These are phyloP conservation scores for Durio zibethinus DNA, from an alignment of 345 rosid species.

Conservation along the genomic window DNA sequence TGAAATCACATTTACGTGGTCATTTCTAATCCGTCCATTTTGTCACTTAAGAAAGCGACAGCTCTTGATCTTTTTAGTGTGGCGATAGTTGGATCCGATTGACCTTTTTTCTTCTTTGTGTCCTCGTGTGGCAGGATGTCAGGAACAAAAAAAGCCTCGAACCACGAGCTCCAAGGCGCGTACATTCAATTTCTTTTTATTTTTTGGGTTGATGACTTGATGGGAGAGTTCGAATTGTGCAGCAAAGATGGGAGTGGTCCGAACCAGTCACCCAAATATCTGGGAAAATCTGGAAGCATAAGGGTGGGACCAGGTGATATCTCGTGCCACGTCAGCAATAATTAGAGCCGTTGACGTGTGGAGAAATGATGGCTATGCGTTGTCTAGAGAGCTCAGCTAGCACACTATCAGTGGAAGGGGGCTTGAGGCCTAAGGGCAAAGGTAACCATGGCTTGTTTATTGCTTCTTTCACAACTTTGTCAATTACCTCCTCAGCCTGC, in stretches of 20 bases:
- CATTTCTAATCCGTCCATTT: constrained; percentile 20
- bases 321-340: constrained; percentile 23
- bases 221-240: neutral
- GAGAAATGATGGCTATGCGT: constrained; percentile 65
- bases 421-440: constrained; percentile 80
- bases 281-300: neutral
- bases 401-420: constrained; percentile 74
- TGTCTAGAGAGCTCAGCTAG: constrained; percentile 78
- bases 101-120: neutral
- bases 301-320: neutral
- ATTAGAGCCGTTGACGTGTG: constrained; percentile 35
- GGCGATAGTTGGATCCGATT: neutral
- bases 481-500: constrained; percentile 81
- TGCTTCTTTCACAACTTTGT: constrained; percentile 78
- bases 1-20: constrained; percentile 22
- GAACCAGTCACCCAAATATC: neutral
- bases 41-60: neutral
- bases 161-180: neutral
- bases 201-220: neutral
- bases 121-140: neutral
- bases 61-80: neutral
- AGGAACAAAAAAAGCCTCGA: neutral
- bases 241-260: neutral
- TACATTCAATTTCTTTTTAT: neutral
- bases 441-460: constrained; percentile 91